Evolutionary conservation across 2,329 filamentous ascomycete species (phyloP).

Genomic region (Capronia americana): DNA sequence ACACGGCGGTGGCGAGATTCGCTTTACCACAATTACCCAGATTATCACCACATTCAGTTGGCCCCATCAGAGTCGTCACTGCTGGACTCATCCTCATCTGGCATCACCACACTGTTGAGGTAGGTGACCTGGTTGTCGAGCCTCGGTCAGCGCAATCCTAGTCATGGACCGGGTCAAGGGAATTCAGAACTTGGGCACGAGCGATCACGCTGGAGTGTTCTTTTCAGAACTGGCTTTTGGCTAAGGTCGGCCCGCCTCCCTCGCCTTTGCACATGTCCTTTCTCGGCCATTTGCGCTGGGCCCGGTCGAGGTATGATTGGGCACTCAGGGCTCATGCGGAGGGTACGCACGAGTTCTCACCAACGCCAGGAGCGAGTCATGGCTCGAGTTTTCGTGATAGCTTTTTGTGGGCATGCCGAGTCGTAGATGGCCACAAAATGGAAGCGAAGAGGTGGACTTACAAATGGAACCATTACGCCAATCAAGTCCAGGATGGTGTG

Average conservation of each 20-base stretch:
- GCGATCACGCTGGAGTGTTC: constrained; percentile 1
- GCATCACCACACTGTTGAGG: constrained; percentile 75
- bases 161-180: constrained; percentile 3
- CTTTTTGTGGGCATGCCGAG: background rate
- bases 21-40: constrained; percentile 6
- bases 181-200: constrained; percentile 5
- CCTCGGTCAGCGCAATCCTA: constrained; percentile 2
- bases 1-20: constrained; percentile 7
- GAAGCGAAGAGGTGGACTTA: constrained; percentile 59
- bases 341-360: constrained; percentile 10
- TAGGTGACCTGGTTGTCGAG: constrained; percentile 65
- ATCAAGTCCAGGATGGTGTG: constrained; percentile 70
- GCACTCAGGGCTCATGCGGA: constrained; percentile 1
- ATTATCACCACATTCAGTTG: constrained; percentile 27
- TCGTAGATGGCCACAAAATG: constrained; percentile 33
- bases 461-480: constrained; percentile 75
- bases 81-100: constrained; percentile 58
- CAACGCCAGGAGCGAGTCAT: constrained; percentile 22
- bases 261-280: background rate
- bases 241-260: constrained; percentile 17
- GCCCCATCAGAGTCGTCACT: constrained; percentile 28
- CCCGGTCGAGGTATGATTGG: constrained; percentile 12
- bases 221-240: constrained; percentile 18
- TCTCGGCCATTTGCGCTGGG: background rate
- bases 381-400: constrained; percentile 5